Base-by-base conservation (phyloP, 2,329 filamentous ascomycete genomes). In the Diaporthe sp. region DNA sequence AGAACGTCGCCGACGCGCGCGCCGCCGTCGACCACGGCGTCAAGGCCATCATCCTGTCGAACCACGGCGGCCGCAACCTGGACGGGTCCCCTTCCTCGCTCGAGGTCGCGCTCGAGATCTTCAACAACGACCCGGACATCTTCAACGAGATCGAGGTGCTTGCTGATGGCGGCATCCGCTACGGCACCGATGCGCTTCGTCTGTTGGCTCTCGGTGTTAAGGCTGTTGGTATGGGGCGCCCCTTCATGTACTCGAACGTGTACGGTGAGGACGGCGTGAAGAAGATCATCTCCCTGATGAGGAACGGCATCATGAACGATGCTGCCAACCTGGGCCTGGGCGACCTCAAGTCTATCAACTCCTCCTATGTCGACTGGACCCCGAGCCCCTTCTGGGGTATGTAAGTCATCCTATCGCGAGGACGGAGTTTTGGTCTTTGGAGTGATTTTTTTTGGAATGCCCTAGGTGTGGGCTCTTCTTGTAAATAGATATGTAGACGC, bases 181-280 rank as follows among this genome's bases (percentile, higher is more conserved):
- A 85, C 73, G 86, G 86, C 15, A 82, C 82, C 13, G 86, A 87
- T 62, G 83, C 82, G 17, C 79, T 87, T n/a, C 85, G 86, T 77
- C 82, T 86, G 13, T 81, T 87, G n/a, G 82, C 85, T 3, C 83
- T 87, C 19, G 85, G 86, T 13, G 86, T 86, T 72, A 83, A 82
- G 78, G 85, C 84, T 17, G 85, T 74, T 2, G 84, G 88, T 19
- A 76, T 91, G 0, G 89, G 88, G 22, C 81, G 89, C 0, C 85
- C 87, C 13, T 86, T 88, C 77, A 89, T 90, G 88, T 90, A 85
- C 79, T 82, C 87, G 77, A 90, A 90, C 81, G 80, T 88, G 61
- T 90, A 85, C 76, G 89, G 89, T 8, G 80, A 83, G 62, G 84
- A 85, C 10, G 89, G 89, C 60, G 86, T 90, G 3, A 81, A 84